phyloP scores from a whole-genome alignment of 1,284 basidiomycete species.

The Microbotryum lychnidis-dioicae region DNA sequence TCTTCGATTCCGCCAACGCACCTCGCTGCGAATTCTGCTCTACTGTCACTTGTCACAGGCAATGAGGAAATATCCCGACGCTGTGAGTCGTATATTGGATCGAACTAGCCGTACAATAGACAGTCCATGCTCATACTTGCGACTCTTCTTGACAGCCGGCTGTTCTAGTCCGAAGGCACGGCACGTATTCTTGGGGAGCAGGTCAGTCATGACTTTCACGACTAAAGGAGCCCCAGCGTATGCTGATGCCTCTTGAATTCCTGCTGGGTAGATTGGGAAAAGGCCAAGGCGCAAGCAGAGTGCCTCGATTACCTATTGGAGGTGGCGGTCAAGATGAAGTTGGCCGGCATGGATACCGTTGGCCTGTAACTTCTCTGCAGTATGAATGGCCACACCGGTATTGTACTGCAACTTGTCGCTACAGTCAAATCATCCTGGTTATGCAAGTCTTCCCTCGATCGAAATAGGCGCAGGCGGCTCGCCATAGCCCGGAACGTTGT shows the following conservation, averaged over 20 bases:
- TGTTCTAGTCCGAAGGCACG: slow-evolving; percentile 70
- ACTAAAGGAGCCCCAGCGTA: no score
- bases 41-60: slow-evolving; percentile 43
- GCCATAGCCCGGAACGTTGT: no score
- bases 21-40: not conserved
- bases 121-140: no score
- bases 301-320: slow-evolving; percentile 82
- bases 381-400: no score
- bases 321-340: slow-evolving; percentile 65
- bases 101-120: not conserved
- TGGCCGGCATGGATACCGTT: slow-evolving; percentile 33
- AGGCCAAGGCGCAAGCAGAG: slow-evolving; percentile 66
- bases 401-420: no score
- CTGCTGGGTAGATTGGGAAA: slow-evolving; percentile 56
- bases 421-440: no score
- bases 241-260: no score
- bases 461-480: no score
- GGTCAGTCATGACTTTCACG: slow-evolving; percentile 2
- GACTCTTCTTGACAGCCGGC: slow-evolving; percentile 45
- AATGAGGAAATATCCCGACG: slow-evolving; percentile 66
- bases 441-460: no score
- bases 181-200: slow-evolving; percentile 38
- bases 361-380: slow-evolving; percentile 5
- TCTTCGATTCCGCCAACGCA: not conserved
- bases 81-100: slow-evolving; percentile 37